These are phyloP conservation scores for Geotrichum restrictum DNA, from an alignment of 1,139 yeast genomes.

Conservation along the genomic window DNA sequence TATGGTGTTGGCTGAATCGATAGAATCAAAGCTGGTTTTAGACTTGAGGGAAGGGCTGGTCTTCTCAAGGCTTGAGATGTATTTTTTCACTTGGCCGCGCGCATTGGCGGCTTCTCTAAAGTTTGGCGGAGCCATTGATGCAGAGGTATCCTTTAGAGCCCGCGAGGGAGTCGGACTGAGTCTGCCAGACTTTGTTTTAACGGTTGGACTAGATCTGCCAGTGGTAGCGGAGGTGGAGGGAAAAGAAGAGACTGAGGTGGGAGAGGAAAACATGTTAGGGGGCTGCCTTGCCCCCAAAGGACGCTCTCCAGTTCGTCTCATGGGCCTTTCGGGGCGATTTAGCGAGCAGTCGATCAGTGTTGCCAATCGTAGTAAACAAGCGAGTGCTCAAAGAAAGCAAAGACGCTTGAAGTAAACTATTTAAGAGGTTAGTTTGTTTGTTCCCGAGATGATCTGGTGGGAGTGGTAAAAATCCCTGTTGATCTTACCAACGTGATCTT, in stretches of 20 bases:
- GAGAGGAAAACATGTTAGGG: slow-evolving; percentile 4
- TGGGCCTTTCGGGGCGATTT: background rate
- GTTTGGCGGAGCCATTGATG: background rate
- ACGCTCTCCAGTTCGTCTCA: slow-evolving; percentile 14
- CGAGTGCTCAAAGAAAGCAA: too few relatives aligned
- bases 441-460: too few relatives aligned
- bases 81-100: slow-evolving; percentile 11
- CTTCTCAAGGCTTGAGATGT: slow-evolving; percentile 7
- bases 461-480: too few relatives aligned
- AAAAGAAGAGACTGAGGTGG: background rate
- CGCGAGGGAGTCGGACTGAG: background rate
- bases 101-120: background rate
- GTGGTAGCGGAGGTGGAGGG: background rate
- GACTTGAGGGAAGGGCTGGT: background rate
- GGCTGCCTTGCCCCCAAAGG: slow-evolving; percentile 15
- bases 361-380: too few relatives aligned
- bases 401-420: too few relatives aligned
- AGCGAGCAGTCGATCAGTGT: too few relatives aligned
- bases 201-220: background rate
- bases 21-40: background rate
- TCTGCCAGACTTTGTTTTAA: background rate
- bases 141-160: background rate
- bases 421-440: too few relatives aligned
- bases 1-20: slow-evolving; percentile 4
- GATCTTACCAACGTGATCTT: background rate